Base-by-base conservation (phyloP, 2,329 filamentous ascomycete species). In the Penicillium sp. region DNA sequence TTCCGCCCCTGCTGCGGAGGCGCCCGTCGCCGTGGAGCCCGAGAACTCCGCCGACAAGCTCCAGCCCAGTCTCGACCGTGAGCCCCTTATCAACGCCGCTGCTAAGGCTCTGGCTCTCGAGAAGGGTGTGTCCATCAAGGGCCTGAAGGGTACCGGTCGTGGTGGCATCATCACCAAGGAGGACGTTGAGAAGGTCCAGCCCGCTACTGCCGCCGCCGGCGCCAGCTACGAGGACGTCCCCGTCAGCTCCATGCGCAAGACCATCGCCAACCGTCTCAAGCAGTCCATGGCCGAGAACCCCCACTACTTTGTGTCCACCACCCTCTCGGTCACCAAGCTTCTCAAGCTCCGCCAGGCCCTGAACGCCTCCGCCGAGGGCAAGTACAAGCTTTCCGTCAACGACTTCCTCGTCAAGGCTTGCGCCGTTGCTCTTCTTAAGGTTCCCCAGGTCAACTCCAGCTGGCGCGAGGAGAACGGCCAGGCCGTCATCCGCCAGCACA, bases 351-450 rank as follows among this genome's bases (percentile, higher is more conserved):
- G 94, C 70, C 86, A 91, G 79, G 92, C 93, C 55, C 86, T 99
- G 65, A 99, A 99, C 81, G 85, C 86, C 72, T 87, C 90, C 11
- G 82, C 91, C 45, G 88, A 96, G 60, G 94, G 93, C 79, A 87
- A 92, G 78, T 99, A 96, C 86, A 99, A 97, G 86, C 90, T 99
- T 56, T 97, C 92, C n/a, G 91, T 99, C 79, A 99, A 99, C 79
- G 94, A 99, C 79, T 96, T 99, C 84, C 83, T 99, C 61, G 91
- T 99, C 84, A 99, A 99, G 86, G 94, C 93, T 66, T 90, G 93
- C 55, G 90, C 86, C 56, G 81, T 90, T 60, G 94, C 94, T 59
- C 91, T 89, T 74, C 88, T 88, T 80, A 97, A 96, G 85, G 92
- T 97, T 46, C 94, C 94, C 56, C 85, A 90, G 62, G 94, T 92